Conservation (phyloP, 2,329 filamentous ascomycete species). For the Diaporthe helianthi region DNA sequence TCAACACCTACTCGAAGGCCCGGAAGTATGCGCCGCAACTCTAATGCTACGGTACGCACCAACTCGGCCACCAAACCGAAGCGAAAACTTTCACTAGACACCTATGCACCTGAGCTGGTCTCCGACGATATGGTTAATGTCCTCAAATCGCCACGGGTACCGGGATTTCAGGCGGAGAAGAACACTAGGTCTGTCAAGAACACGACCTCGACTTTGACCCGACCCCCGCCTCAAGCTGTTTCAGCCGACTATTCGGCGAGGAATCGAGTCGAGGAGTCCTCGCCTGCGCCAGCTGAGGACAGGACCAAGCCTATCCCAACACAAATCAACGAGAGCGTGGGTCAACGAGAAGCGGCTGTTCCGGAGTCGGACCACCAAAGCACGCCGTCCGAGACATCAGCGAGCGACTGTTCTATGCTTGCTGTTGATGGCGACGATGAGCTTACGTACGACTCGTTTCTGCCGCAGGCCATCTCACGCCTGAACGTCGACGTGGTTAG, state of each 20-base stretch:
- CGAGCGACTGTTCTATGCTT: conserved; percentile 29
- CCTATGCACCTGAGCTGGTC: conserved; percentile 40
- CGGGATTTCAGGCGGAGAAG: conserved; percentile 38
- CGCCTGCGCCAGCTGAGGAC: conserved; percentile 23
- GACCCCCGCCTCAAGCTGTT: conserved; percentile 46
- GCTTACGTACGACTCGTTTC: conserved; percentile 44
- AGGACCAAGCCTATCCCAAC: conserved; percentile 35
- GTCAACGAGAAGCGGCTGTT: neutral
- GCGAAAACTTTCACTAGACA: conserved; percentile 44
- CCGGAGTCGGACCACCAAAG: conserved; percentile 33
- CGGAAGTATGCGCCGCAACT: conserved; percentile 41
- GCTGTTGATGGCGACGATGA: conserved; percentile 37
- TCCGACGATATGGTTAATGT: conserved; percentile 42
- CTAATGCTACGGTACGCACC: conserved; percentile 45
- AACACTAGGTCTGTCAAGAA: conserved; percentile 38
- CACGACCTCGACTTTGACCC: conserved; percentile 37
- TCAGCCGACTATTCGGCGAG: conserved; percentile 44
- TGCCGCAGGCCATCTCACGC: conserved; percentile 64
- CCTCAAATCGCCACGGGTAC: conserved; percentile 42
- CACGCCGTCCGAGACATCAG: conserved; percentile 34
- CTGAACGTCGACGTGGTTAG: conserved; percentile 64
- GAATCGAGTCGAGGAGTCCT: conserved; percentile 26
- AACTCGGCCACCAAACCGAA: conserved; percentile 41
- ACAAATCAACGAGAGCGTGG: neutral
- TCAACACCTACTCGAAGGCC: conserved; percentile 33